Base-by-base conservation (phyloP, 305 asterid species). In the Coffea humblotiana region DNA sequence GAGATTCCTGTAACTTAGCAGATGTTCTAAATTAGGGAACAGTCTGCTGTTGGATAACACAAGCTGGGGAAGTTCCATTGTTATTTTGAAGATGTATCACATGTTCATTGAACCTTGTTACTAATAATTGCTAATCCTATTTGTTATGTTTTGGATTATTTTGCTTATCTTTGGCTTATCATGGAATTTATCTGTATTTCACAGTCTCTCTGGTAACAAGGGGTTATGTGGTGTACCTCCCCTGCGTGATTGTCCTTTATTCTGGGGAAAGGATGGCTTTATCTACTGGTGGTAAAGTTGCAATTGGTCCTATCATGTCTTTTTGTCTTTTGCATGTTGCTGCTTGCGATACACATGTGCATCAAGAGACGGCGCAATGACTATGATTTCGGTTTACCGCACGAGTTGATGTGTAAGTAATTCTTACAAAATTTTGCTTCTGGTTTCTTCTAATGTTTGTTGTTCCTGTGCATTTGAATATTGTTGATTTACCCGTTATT, bases 201-300 rank as follows among this genome's bases (percentile, higher is more conserved):
- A 77, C 91, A 96, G 99, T 84, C 93, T 96, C 73, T 88, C 90
- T 64, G 93, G 91, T 77, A 96, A 96, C 86, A 91, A 92, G 87
- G 94, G 97, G 78, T 86, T 96, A 82, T 96, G 98, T 64, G 98
- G 99, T 19, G 97, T 87, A 71, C 98, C 99, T 37, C 78, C 97
- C 63, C 86, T 96, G 74, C 97, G 97, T 0, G 82, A 91, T 80
- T 96, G 99, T 72, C 88, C 98, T 1, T 76, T 96, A 32, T 83
- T 96, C 71, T 96, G 99, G 99, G 97, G 93, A 63, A 91, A 91
- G 74, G 83, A 89, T 71, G 99, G 98, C 60, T 86, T 86, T 96
- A 84, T 96, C 99, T 3, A 89, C 91, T 0, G 94, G 91, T 25
- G 98, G 90, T 9, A 96, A 91, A 85, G 88, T 90, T 29, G 99